Conservation (phyloP, 2,329 filamentous ascomycete genomes). For the Diaporthe sp. region DNA sequence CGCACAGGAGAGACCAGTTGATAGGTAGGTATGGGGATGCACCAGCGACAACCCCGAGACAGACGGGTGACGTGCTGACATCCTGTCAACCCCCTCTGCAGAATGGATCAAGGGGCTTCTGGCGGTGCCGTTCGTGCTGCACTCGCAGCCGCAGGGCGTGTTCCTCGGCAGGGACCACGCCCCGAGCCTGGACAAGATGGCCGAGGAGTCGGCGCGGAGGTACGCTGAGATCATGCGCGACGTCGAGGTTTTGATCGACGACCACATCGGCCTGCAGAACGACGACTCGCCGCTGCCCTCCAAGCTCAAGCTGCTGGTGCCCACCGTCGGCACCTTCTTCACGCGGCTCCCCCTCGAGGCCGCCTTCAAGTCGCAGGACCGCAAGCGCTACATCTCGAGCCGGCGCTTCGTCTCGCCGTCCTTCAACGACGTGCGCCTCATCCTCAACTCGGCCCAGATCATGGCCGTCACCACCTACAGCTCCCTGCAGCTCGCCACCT, state of each 20-base stretch:
- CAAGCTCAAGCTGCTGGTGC: conserved; percentile 92
- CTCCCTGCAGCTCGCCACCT: conserved; percentile 86
- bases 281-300: conserved; percentile 71
- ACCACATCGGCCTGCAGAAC: conserved; percentile 74
- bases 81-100: conserved; percentile 41
- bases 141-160: conserved; percentile 91
- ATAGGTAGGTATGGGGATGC: conserved; percentile 66
- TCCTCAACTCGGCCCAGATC: conserved; percentile 93
- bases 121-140: conserved; percentile 94
- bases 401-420: conserved; percentile 94
- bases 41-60: not conserved
- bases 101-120: conserved; percentile 98
- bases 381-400: conserved; percentile 85
- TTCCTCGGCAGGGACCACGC: conserved; percentile 69
- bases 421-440: conserved; percentile 94
- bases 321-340: conserved; percentile 93
- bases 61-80: not conserved
- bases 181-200: conserved; percentile 74
- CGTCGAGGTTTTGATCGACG: conserved; percentile 89
- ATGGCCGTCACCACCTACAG: conserved; percentile 85
- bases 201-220: conserved; percentile 82
- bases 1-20: conserved; percentile 90
- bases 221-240: conserved; percentile 87
- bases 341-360: conserved; percentile 87
- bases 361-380: conserved; percentile 92